A percentile compares a stretch with the other conserved stretches of the same genome.
Evolutionary conservation across 768 basidiomycete genomes (phyloP).

Genomic region (Agaricus subrufescens): DNA sequence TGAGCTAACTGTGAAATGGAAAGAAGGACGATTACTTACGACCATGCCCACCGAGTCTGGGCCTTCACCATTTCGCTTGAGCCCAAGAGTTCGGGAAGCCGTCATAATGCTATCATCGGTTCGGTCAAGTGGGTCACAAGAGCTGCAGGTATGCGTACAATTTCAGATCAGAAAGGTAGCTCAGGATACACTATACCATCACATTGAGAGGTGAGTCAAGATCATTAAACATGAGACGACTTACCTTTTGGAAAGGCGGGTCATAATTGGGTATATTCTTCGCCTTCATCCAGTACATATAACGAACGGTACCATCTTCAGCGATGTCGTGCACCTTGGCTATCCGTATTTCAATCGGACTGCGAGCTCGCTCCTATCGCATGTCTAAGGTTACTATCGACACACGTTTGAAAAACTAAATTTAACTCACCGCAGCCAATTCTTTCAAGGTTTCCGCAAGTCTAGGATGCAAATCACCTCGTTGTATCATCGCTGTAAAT

Average conservation of each 20-base stretch:
- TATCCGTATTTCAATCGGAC: constrained; percentile 64
- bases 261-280: constrained; percentile 62
- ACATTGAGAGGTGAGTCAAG: background rate
- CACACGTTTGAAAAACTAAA: background rate
- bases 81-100: constrained; percentile 48
- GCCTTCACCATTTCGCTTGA: constrained; percentile 45
- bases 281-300: constrained; percentile 81
- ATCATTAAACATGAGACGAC: constrained; percentile 1
- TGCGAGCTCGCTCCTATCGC: constrained; percentile 59
- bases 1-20: background rate
- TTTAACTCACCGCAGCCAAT: constrained; percentile 22
- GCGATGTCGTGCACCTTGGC: constrained; percentile 39
- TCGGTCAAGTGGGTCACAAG: constrained; percentile 4
- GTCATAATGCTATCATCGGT: constrained; percentile 45
- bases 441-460: constrained; percentile 28
- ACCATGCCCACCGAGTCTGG: constrained; percentile 55
- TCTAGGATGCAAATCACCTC: constrained; percentile 26
- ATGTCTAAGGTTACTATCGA: background rate
- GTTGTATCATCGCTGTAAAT: constrained; percentile 25
- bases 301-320: constrained; percentile 43
- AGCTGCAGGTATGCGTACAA: constrained; percentile 46
- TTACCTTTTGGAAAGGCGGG: constrained; percentile 72
- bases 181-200: constrained; percentile 59
- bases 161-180: constrained; percentile 73
- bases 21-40: constrained; percentile 33